These are phyloP conservation scores for Apiosordaria backusii DNA, from an alignment of 495 filamentous ascomycete genomes.

Conservation along the genomic window DNA sequence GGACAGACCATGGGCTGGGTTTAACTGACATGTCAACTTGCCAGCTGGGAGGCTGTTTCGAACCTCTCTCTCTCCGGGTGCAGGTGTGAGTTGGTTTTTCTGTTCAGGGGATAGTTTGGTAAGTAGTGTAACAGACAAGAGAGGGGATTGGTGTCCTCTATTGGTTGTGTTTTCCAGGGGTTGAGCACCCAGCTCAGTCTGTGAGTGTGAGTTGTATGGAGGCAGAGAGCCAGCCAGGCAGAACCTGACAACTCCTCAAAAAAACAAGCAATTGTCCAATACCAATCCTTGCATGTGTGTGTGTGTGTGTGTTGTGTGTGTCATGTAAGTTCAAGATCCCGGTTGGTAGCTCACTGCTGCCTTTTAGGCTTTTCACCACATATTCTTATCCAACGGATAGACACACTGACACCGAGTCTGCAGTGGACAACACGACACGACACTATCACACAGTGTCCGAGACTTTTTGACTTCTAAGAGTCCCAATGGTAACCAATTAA, in stretches of 20 bases:
- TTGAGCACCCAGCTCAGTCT: no score
- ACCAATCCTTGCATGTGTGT: neutral
- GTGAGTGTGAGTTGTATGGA: no score
- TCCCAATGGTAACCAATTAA: neutral
- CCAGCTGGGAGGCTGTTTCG: no score
- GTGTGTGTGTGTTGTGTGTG: neutral
- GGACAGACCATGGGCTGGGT: no score
- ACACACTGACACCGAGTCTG: neutral
- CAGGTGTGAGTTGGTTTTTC: neutral
- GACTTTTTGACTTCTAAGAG: neutral
- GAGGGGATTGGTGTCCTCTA: neutral
- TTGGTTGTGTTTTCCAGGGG: no score
- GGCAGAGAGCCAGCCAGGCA: neutral
- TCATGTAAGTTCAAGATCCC: neutral
- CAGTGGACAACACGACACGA: neutral
- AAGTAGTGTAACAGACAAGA: neutral
- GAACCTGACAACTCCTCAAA: no score
- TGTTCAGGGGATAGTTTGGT: neutral
- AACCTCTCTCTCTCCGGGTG: no score
- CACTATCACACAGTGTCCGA: neutral
- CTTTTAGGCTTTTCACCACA: neutral
- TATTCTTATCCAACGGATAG: neutral
- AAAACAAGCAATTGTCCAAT: neutral
- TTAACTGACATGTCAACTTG: no score
- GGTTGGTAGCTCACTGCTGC: no score